A percentile compares a stretch with the other conserved stretches of the same genome.
Evolutionary conservation across 345 rosid species (phyloP).

Genomic region (Eucalyptus decipiens): DNA sequence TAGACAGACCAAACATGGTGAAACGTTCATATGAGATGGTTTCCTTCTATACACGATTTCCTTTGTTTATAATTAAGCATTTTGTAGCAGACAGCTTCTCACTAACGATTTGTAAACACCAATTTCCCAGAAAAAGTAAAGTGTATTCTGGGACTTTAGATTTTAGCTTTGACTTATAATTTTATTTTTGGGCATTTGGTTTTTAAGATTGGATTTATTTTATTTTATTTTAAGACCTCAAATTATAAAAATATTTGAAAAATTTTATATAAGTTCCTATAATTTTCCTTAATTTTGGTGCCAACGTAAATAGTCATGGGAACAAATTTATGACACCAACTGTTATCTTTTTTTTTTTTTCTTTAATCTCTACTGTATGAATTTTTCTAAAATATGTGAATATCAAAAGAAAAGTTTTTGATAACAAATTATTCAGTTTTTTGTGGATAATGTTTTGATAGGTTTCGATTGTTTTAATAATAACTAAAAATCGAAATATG

Average conservation of each 20-base stretch:
- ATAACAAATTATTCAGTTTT: background rate
- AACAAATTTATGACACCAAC: background rate
- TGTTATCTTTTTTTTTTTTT: no score
- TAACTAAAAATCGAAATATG: background rate
- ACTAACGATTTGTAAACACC: background rate
- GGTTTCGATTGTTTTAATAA: background rate
- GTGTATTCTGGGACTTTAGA: background rate
- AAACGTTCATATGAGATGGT: background rate
- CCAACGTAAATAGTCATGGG: background rate
- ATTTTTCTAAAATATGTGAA: background rate
- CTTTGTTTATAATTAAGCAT: background rate
- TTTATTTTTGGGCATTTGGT: background rate
- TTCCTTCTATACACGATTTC: background rate
- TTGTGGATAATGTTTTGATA: background rate
- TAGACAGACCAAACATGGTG: background rate
- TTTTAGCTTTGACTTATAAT: background rate
- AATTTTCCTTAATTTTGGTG: background rate
- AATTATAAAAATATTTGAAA: background rate
- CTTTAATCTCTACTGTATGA: no score
- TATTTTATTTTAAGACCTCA: background rate
- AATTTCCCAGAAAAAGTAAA: background rate
- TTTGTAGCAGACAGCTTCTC: background rate
- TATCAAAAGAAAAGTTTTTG: no score
- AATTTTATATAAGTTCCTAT: no score
- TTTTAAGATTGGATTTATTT: background rate